Evolutionary conservation across 2,329 filamentous ascomycete species (phyloP).

Genomic region (Cercospora citrullina): DNA sequence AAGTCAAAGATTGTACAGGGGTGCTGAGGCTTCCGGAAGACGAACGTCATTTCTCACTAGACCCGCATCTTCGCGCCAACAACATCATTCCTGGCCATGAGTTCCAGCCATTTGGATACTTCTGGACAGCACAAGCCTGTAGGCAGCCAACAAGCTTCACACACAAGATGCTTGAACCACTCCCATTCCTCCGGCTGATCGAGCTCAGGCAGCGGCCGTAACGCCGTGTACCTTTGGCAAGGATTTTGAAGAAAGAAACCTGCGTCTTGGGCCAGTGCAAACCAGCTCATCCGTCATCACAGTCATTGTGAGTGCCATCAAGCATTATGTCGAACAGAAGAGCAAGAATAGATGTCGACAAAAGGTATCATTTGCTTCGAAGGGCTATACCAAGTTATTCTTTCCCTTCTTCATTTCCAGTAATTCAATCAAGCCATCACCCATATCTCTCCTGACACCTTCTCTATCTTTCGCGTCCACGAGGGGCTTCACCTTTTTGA

Average conservation of each 20-base stretch:
- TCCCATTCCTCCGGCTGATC: neutral
- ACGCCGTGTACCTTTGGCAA: neutral
- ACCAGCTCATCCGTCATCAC: neutral
- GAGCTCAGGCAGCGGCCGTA: neutral
- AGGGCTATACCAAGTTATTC: conserved; percentile 10
- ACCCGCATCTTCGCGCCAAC: neutral
- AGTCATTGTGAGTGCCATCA: neutral
- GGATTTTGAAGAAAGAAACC: neutral
- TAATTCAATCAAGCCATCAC: conserved; percentile 22
- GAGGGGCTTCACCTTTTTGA: conserved; percentile 16
- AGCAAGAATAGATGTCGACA: neutral
- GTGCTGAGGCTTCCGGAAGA: neutral
- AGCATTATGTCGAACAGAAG: neutral
- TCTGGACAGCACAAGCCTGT: neutral
- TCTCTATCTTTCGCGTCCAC: conserved; percentile 14
- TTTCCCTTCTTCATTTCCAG: conserved; percentile 21
- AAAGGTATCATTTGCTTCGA: neutral
- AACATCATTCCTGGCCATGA: neutral
- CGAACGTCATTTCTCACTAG: neutral
- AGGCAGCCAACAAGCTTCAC: neutral
- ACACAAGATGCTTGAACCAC: neutral
- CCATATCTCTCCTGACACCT: conserved; percentile 15
- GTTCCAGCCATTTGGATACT: neutral
- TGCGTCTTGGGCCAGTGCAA: neutral
- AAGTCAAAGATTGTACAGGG: conserved; percentile 1